Conservation (phyloP, 306 rosid genomes). For the Vigna angularis region DNA sequence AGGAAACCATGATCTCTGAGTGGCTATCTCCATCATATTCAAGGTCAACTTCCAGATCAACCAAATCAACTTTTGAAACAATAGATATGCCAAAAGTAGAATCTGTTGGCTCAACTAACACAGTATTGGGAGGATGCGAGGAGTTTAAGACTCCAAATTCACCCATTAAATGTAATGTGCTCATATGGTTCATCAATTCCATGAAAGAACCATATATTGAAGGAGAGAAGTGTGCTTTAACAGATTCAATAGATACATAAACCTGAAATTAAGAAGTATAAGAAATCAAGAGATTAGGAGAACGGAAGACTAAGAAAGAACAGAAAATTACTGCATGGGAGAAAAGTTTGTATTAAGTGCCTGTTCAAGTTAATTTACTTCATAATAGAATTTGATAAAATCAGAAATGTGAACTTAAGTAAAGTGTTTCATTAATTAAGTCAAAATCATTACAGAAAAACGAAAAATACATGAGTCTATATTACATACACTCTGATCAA, state of each 20-base stretch:
- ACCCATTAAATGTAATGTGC: slow-evolving; percentile 37
- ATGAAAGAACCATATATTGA: slow-evolving; percentile 63
- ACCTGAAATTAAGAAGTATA: slow-evolving; percentile 62
- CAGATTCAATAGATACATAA: slow-evolving; percentile 52
- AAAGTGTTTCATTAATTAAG: too few relatives aligned
- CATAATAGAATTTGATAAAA: too few relatives aligned
- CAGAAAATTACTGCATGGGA: slow-evolving; percentile 17
- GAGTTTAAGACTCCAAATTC: slow-evolving; percentile 49
- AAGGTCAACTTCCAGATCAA: slow-evolving; percentile 66
- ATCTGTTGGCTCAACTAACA: slow-evolving; percentile 40
- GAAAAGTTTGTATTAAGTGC: neutral
- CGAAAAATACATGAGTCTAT: too few relatives aligned
- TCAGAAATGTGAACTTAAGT: too few relatives aligned
- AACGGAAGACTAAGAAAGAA: neutral
- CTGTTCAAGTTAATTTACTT: neutral
- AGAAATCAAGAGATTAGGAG: slow-evolving; percentile 22
- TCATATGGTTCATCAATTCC: slow-evolving; percentile 57
- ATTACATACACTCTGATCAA: too few relatives aligned
- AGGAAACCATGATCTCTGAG: slow-evolving; percentile 53
- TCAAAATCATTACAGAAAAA: too few relatives aligned
- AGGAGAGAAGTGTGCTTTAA: slow-evolving; percentile 71
- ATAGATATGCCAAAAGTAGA: slow-evolving; percentile 60
- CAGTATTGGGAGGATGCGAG: slow-evolving; percentile 36
- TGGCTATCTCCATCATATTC: slow-evolving; percentile 67
- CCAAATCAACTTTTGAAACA: slow-evolving; percentile 55